Percentiles rank a stretch among this genome's conserved stretches.
Conservation (phyloP, 345 rosid genomes). For the Psidium guajava region DNA sequence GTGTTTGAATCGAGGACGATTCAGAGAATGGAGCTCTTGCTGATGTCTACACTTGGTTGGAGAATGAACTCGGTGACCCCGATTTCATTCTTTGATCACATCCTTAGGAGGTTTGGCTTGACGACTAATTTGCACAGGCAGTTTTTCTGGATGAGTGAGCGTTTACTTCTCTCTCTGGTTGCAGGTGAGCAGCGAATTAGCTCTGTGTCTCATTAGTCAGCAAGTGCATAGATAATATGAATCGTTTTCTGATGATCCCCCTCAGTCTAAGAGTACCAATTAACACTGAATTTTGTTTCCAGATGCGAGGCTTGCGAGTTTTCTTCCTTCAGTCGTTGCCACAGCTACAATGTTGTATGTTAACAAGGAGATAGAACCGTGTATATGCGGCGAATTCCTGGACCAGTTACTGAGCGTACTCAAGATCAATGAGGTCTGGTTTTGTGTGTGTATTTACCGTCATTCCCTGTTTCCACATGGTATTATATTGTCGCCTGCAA, state of each 20-base stretch:
- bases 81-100: slow-evolving; percentile 66
- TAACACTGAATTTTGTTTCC: slow-evolving; percentile 14
- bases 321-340: slow-evolving; percentile 63
- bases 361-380: slow-evolving; percentile 47
- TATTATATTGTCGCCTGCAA: neutral
- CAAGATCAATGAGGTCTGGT: slow-evolving; percentile 47
- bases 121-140: slow-evolving; percentile 43
- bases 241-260: neutral
- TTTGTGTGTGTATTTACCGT: neutral
- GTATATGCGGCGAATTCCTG: slow-evolving; percentile 35
- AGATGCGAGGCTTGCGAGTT: slow-evolving; percentile 58
- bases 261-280: slow-evolving; percentile 3
- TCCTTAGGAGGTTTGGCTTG: slow-evolving; percentile 56
- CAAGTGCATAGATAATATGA: neutral
- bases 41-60: slow-evolving; percentile 76
- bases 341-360: slow-evolving; percentile 62
- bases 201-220: neutral
- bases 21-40: slow-evolving; percentile 86
- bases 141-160: slow-evolving; percentile 54
- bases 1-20: slow-evolving; percentile 78
- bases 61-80: slow-evolving; percentile 91
- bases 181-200: slow-evolving; percentile 40
- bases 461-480: neutral
- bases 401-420: slow-evolving; percentile 49
- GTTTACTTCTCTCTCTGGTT: slow-evolving; percentile 53